Conservation (phyloP, 129 eudicot genomes). For the Ambrosia trifida region DNA sequence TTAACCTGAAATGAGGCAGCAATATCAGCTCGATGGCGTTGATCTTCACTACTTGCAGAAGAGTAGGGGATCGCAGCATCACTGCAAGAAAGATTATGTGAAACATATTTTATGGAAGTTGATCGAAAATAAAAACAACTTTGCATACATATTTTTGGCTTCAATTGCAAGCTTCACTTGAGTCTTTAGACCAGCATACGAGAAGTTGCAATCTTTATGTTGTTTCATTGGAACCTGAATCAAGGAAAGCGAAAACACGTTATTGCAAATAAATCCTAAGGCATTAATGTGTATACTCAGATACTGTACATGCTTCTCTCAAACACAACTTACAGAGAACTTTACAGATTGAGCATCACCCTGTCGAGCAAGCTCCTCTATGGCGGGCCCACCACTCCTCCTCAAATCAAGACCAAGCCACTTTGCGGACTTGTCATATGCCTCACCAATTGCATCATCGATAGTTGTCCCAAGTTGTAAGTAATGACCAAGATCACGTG, state of each 20-base stretch:
- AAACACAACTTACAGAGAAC: slow-evolving; percentile 51
- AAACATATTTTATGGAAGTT: background rate
- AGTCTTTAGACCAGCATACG: slow-evolving; percentile 95
- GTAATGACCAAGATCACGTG: slow-evolving; percentile 93
- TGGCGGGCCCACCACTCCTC: slow-evolving; percentile 94
- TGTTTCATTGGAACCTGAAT: slow-evolving; percentile 94
- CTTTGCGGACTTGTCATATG: slow-evolving; percentile 90
- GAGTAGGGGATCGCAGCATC: slow-evolving; percentile 65
- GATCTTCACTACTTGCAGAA: slow-evolving; percentile 71
- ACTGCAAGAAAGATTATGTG: slow-evolving; percentile 40
- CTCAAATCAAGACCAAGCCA: slow-evolving; percentile 95
- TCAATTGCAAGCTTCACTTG: slow-evolving; percentile 93
- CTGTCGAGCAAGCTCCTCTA: slow-evolving; percentile 89
- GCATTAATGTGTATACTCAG: slow-evolving; percentile 10
- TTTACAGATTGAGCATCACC: slow-evolving; percentile 72
- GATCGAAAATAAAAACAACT: background rate
- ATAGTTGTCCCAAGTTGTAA: slow-evolving; percentile 84
- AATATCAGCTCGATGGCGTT: slow-evolving; percentile 72
- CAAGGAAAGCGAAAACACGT: background rate
- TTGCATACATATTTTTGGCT: slow-evolving; percentile 76
- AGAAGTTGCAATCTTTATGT: slow-evolving; percentile 95
- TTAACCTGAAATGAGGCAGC: slow-evolving; percentile 96
- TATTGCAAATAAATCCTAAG: background rate
- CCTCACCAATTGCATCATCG: slow-evolving; percentile 95
- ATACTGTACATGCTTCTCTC: slow-evolving; percentile 12